A percentile compares a stretch with the other conserved stretches of the same genome.
phyloP scores from a whole-genome alignment of 129 eudicot species.

The Flaveria robusta region DNA sequence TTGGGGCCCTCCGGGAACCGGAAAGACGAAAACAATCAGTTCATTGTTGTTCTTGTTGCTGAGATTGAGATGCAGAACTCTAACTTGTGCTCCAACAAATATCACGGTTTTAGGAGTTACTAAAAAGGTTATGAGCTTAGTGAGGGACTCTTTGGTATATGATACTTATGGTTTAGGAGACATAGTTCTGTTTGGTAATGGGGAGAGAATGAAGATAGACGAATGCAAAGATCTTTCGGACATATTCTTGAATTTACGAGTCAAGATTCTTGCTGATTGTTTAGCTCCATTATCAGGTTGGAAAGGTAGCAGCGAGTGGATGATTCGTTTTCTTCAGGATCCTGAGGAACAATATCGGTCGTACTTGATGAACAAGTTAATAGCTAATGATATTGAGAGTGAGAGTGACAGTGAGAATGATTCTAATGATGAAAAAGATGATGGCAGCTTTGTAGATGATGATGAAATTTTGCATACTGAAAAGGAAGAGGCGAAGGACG shows the following conservation, averaged over 20 bases:
- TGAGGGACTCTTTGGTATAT: conserved; percentile 29
- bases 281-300: conserved; percentile 49
- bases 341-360: conserved; percentile 42
- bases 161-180: conserved; percentile 75
- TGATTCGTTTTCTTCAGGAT: conserved; percentile 54
- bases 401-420: not conserved
- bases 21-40: conserved; percentile 61
- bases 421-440: not conserved
- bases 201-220: conserved; percentile 55
- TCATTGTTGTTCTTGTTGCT: conserved; percentile 38
- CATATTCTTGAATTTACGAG: conserved; percentile 48
- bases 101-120: conserved; percentile 61
- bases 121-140: conserved; percentile 36
- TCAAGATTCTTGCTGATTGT: conserved; percentile 32
- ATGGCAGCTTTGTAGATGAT: conserved; percentile 25
- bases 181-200: conserved; percentile 62
- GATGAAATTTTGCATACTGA: not conserved
- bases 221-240: conserved; percentile 49
- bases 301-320: conserved; percentile 38
- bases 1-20: conserved; percentile 95
- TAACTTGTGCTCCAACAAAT: conserved; percentile 81
- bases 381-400: not conserved
- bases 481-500: not conserved
- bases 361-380: conserved; percentile 24
- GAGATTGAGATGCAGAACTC: conserved; percentile 53